Evolutionary conservation across 352 stramenopile species (phyloP).

Genomic region (Phytophthora citricola): DNA sequence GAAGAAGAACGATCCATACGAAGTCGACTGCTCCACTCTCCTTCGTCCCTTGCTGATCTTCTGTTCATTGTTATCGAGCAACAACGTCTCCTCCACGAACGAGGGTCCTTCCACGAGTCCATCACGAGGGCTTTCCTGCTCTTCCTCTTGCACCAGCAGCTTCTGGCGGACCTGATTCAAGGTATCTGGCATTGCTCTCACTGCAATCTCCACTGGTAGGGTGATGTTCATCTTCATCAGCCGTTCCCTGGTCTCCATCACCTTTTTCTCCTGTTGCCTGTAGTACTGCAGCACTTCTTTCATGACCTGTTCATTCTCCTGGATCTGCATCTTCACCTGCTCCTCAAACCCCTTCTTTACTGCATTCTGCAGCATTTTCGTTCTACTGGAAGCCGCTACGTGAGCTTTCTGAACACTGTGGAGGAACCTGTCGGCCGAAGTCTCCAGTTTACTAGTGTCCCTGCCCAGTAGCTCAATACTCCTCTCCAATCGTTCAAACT

Average conservation of each 20-base stretch:
- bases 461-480: slow-evolving; percentile 25
- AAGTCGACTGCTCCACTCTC: slow-evolving; percentile 4
- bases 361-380: slow-evolving; percentile 26
- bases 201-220: slow-evolving; percentile 29
- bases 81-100: slow-evolving; percentile 13
- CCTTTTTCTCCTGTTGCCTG: slow-evolving; percentile 30
- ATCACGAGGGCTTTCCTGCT: neutral
- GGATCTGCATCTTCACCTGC: slow-evolving; percentile 18
- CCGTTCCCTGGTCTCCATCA: slow-evolving; percentile 30
- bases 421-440: slow-evolving; percentile 28
- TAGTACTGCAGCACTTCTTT: slow-evolving; percentile 36
- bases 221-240: slow-evolving; percentile 37
- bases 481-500: slow-evolving; percentile 41
- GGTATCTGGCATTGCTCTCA: slow-evolving; percentile 8
- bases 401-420: slow-evolving; percentile 34
- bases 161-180: slow-evolving; percentile 15
- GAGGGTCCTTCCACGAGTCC: slow-evolving; percentile 12
- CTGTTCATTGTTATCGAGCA: slow-evolving; percentile 7
- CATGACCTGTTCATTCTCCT: slow-evolving; percentile 33
- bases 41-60: slow-evolving; percentile 1
- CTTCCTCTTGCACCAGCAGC: neutral
- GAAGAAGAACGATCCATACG: slow-evolving; percentile 39
- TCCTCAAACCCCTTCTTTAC: slow-evolving; percentile 23
- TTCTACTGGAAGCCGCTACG: slow-evolving; percentile 25
- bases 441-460: slow-evolving; percentile 27